A percentile compares a stretch with the other conserved stretches of the same genome.
phyloP scores from a whole-genome alignment of 306 rosid genomes.

The Pueraria montana region DNA sequence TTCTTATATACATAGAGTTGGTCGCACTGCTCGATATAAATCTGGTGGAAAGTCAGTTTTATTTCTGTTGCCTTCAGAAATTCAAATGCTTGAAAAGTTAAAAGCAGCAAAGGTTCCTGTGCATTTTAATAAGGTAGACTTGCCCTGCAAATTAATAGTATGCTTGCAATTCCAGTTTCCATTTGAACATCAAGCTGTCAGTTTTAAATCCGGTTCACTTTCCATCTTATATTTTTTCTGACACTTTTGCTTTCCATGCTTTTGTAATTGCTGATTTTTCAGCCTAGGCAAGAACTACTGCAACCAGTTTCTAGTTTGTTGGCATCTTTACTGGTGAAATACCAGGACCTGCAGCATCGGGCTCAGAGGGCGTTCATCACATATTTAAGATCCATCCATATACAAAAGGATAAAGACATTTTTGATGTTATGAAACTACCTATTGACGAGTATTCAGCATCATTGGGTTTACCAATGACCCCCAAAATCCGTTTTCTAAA shows the following conservation, averaged over 20 bases:
- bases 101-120: slow-evolving; percentile 80
- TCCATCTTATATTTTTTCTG: background rate
- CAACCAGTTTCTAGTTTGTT: slow-evolving; percentile 81
- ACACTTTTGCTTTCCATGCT: slow-evolving; percentile 49
- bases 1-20: slow-evolving; percentile 95
- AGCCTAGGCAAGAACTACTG: slow-evolving; percentile 73
- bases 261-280: slow-evolving; percentile 48
- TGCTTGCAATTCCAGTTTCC: background rate
- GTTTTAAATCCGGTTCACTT: background rate
- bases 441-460: slow-evolving; percentile 77
- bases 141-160: slow-evolving; percentile 31
- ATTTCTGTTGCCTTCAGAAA: slow-evolving; percentile 85
- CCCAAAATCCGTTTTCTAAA: slow-evolving; percentile 80
- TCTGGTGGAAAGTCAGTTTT: slow-evolving; percentile 84
- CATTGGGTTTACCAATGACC: slow-evolving; percentile 89
- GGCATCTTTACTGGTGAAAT: slow-evolving; percentile 81
- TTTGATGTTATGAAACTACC: slow-evolving; percentile 84
- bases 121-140: slow-evolving; percentile 69
- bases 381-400: slow-evolving; percentile 75
- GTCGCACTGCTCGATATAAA: slow-evolving; percentile 91
- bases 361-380: slow-evolving; percentile 88
- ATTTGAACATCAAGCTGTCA: slow-evolving; percentile 19
- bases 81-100: slow-evolving; percentile 79
- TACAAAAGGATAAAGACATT: slow-evolving; percentile 86
- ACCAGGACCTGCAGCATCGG: slow-evolving; percentile 72